These are phyloP conservation scores for Hyaloscypha finlandica DNA, from an alignment of 495 filamentous ascomycete genomes.

Conservation along the genomic window DNA sequence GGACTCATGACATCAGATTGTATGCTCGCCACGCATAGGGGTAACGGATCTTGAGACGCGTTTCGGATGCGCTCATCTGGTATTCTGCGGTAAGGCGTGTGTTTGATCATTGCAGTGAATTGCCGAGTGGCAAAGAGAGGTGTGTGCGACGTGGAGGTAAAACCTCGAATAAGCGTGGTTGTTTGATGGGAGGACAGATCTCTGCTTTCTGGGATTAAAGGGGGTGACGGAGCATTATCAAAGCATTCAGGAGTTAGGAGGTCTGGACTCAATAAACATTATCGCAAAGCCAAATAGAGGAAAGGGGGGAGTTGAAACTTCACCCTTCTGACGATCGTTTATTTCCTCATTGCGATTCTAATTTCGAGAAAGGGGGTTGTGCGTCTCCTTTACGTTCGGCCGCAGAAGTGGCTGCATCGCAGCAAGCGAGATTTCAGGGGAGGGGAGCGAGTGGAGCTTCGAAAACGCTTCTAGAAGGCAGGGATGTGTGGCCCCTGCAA, in stretches of 20 bases:
- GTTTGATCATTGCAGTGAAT: neutral
- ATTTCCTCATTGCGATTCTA: too few species aligned
- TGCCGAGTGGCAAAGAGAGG: neutral
- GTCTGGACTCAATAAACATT: neutral
- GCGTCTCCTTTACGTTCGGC: neutral
- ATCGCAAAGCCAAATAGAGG: neutral
- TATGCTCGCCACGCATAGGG: neutral
- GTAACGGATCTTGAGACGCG: neutral
- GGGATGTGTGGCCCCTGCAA: neutral
- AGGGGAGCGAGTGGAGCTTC: neutral
- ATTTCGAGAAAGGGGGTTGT: constrained; percentile 1
- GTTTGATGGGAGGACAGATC: neutral
- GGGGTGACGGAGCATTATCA: too few species aligned
- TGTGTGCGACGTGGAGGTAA: neutral
- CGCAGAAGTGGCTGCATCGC: neutral
- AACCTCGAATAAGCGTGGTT: neutral
- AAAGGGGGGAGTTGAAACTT: neutral
- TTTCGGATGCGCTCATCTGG: neutral
- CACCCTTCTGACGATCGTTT: neutral
- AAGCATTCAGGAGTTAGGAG: neutral
- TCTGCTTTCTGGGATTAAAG: neutral
- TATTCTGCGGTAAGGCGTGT: neutral
- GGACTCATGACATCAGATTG: too few species aligned
- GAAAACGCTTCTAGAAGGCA: constrained; percentile 17
- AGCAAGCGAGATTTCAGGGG: constrained; percentile 5